Evolutionary conservation across 2,329 filamentous ascomycete genomes (phyloP).

Genomic region (Plenodomus tracheiphilus): DNA sequence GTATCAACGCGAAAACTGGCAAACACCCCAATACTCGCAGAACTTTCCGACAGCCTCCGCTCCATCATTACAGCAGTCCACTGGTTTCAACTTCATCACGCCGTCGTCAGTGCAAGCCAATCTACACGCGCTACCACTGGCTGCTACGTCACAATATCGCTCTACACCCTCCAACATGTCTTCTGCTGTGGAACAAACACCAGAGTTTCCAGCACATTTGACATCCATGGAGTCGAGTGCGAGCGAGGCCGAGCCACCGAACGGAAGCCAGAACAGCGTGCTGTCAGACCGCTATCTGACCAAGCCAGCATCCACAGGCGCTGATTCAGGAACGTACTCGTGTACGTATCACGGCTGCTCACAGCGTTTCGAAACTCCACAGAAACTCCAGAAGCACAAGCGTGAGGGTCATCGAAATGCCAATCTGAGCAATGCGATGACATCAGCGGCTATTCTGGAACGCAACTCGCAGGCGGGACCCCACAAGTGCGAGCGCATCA

Average conservation of each 20-base stretch:
- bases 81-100: conserved; percentile 52
- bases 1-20: conserved; percentile 41
- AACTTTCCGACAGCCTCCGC: conserved; percentile 38
- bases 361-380: conserved; percentile 83
- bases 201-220: conserved; percentile 62
- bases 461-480: conserved; percentile 90
- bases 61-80: conserved; percentile 37
- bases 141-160: conserved; percentile 42
- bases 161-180: conserved; percentile 33
- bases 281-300: conserved; percentile 37
- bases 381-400: conserved; percentile 91
- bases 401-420: conserved; percentile 78
- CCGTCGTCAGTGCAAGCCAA: conserved; percentile 47
- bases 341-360: conserved; percentile 94
- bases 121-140: conserved; percentile 38
- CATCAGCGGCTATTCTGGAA: conserved; percentile 58
- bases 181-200: conserved; percentile 48
- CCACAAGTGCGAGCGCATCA: conserved; percentile 89
- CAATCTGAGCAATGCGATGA: conserved; percentile 50
- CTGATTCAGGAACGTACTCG: conserved; percentile 88
- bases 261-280: conserved; percentile 47
- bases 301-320: conserved; percentile 66
- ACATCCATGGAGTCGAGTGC: conserved; percentile 65
- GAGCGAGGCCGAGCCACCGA: conserved; percentile 55
- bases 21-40: conserved; percentile 39